phyloP scores from a whole-genome alignment of 2,329 filamentous ascomycete genomes.

The Chrysosphaeria jannelii region DNA sequence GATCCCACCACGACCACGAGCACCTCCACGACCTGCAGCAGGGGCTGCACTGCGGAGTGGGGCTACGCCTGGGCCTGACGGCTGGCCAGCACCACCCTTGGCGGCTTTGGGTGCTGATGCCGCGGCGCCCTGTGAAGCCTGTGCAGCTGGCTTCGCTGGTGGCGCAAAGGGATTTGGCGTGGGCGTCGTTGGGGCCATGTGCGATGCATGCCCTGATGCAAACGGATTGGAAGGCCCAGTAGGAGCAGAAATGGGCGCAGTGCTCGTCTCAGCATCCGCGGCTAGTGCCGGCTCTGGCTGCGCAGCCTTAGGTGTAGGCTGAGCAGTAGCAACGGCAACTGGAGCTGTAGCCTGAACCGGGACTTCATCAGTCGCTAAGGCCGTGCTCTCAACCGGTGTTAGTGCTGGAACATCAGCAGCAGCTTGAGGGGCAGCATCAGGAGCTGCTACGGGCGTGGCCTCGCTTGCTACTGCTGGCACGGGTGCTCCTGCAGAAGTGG shows the following conservation, averaged over 20 bases:
- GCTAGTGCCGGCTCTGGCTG: slow-evolving; percentile 1
- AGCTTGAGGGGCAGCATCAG: too few relatives aligned
- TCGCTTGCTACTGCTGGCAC: too few relatives aligned
- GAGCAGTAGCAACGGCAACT: too few relatives aligned
- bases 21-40: slow-evolving; percentile 4
- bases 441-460: too few relatives aligned
- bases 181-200: background rate
- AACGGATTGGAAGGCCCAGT: background rate
- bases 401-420: too few relatives aligned
- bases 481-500: too few relatives aligned
- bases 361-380: too few relatives aligned
- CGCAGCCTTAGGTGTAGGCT: slow-evolving; percentile 11
- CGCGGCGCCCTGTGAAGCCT: slow-evolving; percentile 1
- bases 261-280: background rate
- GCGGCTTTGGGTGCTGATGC: slow-evolving; percentile 1
- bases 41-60: slow-evolving; percentile 5
- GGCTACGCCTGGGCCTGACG: slow-evolving; percentile 4
- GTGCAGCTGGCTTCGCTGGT: slow-evolving; percentile 1
- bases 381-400: too few relatives aligned
- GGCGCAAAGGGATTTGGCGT: slow-evolving; percentile 4
- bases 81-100: slow-evolving; percentile 2
- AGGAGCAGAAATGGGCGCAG: background rate
- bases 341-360: too few relatives aligned
- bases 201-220: slow-evolving; percentile 1
- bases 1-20: slow-evolving; percentile 6